These are phyloP conservation scores for Aphanoascus verrucosus DNA, from an alignment of 2,329 filamentous ascomycete genomes.

Conservation along the genomic window DNA sequence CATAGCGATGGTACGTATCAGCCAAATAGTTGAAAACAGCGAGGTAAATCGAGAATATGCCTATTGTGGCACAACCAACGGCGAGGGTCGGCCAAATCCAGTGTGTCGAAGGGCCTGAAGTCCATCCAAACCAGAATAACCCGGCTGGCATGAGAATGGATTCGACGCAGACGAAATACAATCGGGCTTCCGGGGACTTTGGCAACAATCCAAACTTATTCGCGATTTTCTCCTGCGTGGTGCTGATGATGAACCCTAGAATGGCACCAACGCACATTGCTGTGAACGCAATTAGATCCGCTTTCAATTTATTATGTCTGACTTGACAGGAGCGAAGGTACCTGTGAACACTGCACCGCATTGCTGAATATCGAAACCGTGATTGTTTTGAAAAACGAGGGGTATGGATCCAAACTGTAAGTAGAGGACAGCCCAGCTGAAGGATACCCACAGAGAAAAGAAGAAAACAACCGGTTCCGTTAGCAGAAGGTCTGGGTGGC, in stretches of 20 bases:
- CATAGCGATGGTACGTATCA: conserved; percentile 75
- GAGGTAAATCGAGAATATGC: conserved; percentile 78
- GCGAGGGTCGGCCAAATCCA: conserved; percentile 64
- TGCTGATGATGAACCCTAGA: conserved; percentile 56
- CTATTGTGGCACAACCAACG: conserved; percentile 65
- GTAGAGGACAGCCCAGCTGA: conserved; percentile 83
- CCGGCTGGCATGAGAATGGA: conserved; percentile 66
- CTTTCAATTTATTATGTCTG: not conserved
- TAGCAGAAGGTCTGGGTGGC: conserved; percentile 41
- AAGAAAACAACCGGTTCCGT: conserved; percentile 55
- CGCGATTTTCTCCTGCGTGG: conserved; percentile 61
- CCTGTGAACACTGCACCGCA: conserved; percentile 59
- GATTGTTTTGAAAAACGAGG: conserved; percentile 58
- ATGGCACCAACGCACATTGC: conserved; percentile 58
- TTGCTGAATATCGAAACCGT: conserved; percentile 57
- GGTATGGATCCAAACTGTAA: conserved; percentile 73
- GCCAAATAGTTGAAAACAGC: conserved; percentile 89
- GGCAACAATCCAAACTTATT: conserved; percentile 38
- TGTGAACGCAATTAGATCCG: conserved; percentile 9
- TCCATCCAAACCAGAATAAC: conserved; percentile 71
- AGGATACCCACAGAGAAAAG: conserved; percentile 83
- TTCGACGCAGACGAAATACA: conserved; percentile 75
- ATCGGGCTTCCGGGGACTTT: conserved; percentile 57
- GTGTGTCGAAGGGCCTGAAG: conserved; percentile 49
- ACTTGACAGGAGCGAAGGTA: conserved; percentile 18